phyloP scores from a whole-genome alignment of 768 basidiomycete genomes.

The Rhodotorula toruloides region DNA sequence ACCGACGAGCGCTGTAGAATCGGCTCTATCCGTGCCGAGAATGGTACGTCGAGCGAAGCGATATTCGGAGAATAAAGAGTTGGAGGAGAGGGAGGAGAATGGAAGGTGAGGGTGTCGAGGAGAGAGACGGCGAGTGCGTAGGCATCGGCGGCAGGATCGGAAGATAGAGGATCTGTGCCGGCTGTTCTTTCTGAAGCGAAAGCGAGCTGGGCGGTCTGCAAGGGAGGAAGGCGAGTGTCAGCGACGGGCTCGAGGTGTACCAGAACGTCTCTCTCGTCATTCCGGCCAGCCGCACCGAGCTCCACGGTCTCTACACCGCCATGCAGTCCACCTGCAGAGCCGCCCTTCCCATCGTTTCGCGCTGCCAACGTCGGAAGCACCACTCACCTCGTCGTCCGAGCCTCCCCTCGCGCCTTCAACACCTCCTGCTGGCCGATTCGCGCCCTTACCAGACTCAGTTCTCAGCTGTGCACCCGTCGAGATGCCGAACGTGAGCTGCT shows the following conservation, averaged over 20 bases:
- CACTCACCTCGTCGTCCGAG: background rate
- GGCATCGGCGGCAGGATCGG: slow-evolving; percentile 8
- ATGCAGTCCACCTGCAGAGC: too few species aligned
- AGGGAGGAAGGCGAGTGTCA: background rate
- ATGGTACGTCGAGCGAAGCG: background rate
- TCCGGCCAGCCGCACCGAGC: background rate
- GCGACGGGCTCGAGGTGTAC: background rate
- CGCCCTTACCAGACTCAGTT: background rate
- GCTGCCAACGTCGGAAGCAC: too few species aligned
- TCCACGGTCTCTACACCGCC: too few species aligned
- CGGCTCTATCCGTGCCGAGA: too few species aligned
- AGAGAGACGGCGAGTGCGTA: slow-evolving; percentile 28
- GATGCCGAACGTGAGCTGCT: slow-evolving; percentile 24
- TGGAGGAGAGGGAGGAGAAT: slow-evolving; percentile 9
- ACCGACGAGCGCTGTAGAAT: too few species aligned
- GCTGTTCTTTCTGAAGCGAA: too few species aligned
- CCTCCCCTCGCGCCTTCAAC: background rate
- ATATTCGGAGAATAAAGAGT: slow-evolving; percentile 14
- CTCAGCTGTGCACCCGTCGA: background rate
- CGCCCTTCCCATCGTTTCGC: too few species aligned
- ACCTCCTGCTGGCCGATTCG: background rate
- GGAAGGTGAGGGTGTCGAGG: slow-evolving; percentile 16
- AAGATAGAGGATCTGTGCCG: background rate
- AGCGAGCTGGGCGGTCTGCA: background rate
- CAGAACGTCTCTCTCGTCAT: too few species aligned